A percentile compares a stretch with the other conserved stretches of the same genome.
Conservation (phyloP, 139 green algal species). For the Chlamydomonas eustigma region DNA sequence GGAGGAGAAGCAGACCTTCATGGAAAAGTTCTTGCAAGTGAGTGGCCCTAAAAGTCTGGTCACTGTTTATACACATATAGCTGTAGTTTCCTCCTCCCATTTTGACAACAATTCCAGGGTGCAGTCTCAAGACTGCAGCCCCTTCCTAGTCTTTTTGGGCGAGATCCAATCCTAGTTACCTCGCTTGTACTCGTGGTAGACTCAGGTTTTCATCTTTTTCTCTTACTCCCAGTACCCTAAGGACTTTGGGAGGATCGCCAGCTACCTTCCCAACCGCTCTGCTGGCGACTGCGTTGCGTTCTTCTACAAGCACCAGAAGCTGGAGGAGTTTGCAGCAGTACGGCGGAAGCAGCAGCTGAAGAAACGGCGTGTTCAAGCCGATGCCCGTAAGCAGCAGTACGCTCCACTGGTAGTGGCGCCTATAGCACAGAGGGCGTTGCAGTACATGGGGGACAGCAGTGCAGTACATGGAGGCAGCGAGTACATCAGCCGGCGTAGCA, state of each 20-base stretch:
- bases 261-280: conserved; percentile 65
- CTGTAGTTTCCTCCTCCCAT: background rate
- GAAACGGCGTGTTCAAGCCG: conserved; percentile 61
- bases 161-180: too few species aligned
- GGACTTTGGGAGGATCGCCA: conserved; percentile 81
- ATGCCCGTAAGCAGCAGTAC: conserved; percentile 26
- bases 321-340: conserved; percentile 77
- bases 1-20: conserved; percentile 79
- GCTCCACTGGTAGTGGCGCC: conserved; percentile 26
- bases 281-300: conserved; percentile 75
- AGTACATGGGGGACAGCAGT: background rate
- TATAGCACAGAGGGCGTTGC: conserved; percentile 7
- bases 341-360: conserved; percentile 85
- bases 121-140: too few species aligned
- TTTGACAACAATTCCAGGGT: background rate
- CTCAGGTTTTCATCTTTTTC: background rate
- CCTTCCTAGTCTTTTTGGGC: too few species aligned
- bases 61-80: background rate
- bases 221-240: conserved; percentile 28
- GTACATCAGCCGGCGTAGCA: background rate
- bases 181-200: too few species aligned
- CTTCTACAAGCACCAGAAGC: conserved; percentile 87
- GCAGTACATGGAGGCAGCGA: background rate
- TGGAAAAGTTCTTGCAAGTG: conserved; percentile 73
- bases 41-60: too few species aligned